A percentile compares a stretch with the other conserved stretches of the same genome.
These are phyloP conservation scores for Insectozyma bohioensis DNA, from an alignment of 1,139 yeast genomes.

Conservation along the genomic window DNA sequence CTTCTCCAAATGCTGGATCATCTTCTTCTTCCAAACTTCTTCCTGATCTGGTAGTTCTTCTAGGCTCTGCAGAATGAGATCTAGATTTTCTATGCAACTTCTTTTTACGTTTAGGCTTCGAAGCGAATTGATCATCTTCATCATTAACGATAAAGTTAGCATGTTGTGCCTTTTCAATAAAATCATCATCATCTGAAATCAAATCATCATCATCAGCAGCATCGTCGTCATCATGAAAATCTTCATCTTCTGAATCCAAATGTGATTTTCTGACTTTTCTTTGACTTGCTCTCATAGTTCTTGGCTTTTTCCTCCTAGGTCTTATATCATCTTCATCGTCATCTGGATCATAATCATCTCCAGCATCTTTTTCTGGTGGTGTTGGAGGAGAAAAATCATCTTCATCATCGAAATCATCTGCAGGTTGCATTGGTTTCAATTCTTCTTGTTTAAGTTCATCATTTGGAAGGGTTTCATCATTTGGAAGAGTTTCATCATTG, in stretches of 20 bases:
- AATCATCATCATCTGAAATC: constrained; percentile 26
- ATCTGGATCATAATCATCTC: too few relatives aligned
- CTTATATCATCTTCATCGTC: too few relatives aligned
- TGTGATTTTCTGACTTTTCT: neutral
- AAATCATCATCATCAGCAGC: constrained; percentile 38
- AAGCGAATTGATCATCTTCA: constrained; percentile 24
- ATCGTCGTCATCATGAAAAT: constrained; percentile 25
- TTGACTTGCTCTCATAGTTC: neutral
- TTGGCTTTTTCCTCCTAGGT: neutral
- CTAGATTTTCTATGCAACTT: constrained; percentile 20
- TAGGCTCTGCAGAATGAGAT: constrained; percentile 27
- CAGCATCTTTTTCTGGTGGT: too few relatives aligned
- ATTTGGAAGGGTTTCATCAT: too few relatives aligned
- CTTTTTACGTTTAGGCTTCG: constrained; percentile 12
- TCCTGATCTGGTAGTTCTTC: constrained; percentile 14
- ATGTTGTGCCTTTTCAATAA: constrained; percentile 34
- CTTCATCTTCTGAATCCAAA: constrained; percentile 16
- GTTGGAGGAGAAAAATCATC: too few relatives aligned
- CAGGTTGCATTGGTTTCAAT: too few relatives aligned
- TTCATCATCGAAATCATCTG: too few relatives aligned
- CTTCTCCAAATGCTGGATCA: constrained; percentile 23
- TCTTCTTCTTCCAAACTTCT: constrained; percentile 17
- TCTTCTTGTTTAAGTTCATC: too few relatives aligned
- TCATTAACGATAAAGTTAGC: constrained; percentile 26
- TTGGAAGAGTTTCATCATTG: too few relatives aligned